Percentiles rank a stretch among this genome's conserved stretches.
These are phyloP conservation scores for Botrytis byssoidea DNA, from an alignment of 2,329 filamentous ascomycete species.

Conservation along the genomic window DNA sequence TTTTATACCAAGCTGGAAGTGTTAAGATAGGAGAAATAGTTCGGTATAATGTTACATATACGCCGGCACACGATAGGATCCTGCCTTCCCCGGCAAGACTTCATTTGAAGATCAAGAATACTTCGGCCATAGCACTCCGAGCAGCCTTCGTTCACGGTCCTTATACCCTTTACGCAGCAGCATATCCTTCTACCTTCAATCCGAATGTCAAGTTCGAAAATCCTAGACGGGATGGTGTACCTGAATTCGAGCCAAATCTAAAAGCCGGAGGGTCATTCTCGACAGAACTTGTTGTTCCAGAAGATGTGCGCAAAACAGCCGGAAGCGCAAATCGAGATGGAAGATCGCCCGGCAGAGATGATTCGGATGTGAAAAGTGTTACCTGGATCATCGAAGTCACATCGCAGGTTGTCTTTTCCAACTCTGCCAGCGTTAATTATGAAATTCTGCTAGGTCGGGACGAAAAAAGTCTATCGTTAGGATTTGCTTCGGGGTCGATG, in stretches of 20 bases:
- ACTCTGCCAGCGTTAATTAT: conserved; percentile 80
- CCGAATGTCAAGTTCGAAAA: conserved; percentile 76
- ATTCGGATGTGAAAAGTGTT: conserved; percentile 54
- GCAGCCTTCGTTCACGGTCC: conserved; percentile 96
- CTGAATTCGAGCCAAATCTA: conserved; percentile 93
- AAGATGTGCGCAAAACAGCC: conserved; percentile 68
- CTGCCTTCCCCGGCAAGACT: conserved; percentile 79
- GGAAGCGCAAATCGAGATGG: conserved; percentile 48
- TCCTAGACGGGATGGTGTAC: conserved; percentile 69
- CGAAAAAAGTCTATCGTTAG: conserved; percentile 74
- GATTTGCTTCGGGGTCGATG: conserved; percentile 37
- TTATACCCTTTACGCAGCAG: conserved; percentile 84
- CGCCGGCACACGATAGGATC: conserved; percentile 82
- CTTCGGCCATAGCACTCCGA: conserved; percentile 82
- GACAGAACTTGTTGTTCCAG: conserved; percentile 75
- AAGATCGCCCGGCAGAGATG: conserved; percentile 37
- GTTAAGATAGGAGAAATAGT: conserved; percentile 94
- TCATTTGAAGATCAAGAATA: conserved; percentile 87
- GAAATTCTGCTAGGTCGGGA: conserved; percentile 86
- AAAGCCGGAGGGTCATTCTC: conserved; percentile 90
- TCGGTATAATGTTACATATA: conserved; percentile 90
- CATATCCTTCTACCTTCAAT: conserved; percentile 80
- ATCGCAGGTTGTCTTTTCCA: conserved; percentile 92
- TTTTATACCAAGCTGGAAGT: conserved; percentile 85
- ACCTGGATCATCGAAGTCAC: conserved; percentile 90